These are phyloP conservation scores for Globisporangium orthogonon DNA, from an alignment of 352 stramenopile species.

Conservation along the genomic window DNA sequence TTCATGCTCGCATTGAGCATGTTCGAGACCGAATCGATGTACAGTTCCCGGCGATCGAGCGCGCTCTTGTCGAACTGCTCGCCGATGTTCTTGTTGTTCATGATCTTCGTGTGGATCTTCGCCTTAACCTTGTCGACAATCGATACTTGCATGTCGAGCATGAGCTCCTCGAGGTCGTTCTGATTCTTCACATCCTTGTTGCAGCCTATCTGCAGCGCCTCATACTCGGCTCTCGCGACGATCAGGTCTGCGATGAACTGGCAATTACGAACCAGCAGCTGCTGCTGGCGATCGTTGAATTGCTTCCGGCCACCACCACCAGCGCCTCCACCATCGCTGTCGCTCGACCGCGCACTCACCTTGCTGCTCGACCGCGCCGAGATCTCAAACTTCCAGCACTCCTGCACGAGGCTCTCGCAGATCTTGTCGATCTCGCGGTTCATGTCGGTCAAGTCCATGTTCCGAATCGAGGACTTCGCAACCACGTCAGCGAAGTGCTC, in stretches of 20 bases:
- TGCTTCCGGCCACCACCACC: slow-evolving; percentile 32
- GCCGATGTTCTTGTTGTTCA: slow-evolving; percentile 88
- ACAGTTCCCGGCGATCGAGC: slow-evolving; percentile 71
- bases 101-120: slow-evolving; percentile 82
- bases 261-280: slow-evolving; percentile 68
- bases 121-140: slow-evolving; percentile 72
- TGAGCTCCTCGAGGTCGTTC: slow-evolving; percentile 43
- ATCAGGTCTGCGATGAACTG: slow-evolving; percentile 81
- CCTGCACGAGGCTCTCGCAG: slow-evolving; percentile 69
- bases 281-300: slow-evolving; percentile 80
- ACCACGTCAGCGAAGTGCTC: slow-evolving; percentile 77
- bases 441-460: slow-evolving; percentile 75
- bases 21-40: slow-evolving; percentile 74
- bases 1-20: slow-evolving; percentile 72
- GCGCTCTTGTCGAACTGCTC: slow-evolving; percentile 83
- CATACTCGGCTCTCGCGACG: slow-evolving; percentile 67
- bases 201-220: slow-evolving; percentile 57
- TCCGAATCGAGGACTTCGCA: slow-evolving; percentile 67
- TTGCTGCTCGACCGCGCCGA: slow-evolving; percentile 61
- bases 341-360: slow-evolving; percentile 16
- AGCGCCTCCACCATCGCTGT: slow-evolving; percentile 38
- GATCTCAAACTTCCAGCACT: slow-evolving; percentile 87
- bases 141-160: slow-evolving; percentile 49
- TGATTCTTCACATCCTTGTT: slow-evolving; percentile 55
- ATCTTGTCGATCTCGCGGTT: slow-evolving; percentile 77